Conservation (phyloP, 139 green algal species). For the Parachlorella kessleri region DNA sequence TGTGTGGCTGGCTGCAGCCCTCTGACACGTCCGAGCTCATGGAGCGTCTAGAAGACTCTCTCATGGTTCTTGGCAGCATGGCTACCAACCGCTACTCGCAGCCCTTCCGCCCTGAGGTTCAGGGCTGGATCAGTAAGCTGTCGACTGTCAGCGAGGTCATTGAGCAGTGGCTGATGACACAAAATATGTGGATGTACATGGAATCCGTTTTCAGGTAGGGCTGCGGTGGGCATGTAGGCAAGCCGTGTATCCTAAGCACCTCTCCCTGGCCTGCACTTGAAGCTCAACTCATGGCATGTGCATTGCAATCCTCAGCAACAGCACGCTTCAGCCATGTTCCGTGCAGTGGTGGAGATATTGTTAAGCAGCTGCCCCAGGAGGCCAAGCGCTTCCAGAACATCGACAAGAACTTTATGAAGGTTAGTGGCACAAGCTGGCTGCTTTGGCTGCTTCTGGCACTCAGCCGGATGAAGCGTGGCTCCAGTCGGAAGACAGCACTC, state of each 20-base stretch:
- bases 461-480: too few relatives aligned
- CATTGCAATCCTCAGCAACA: neutral
- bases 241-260: too few relatives aligned
- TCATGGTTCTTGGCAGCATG: slow-evolving; percentile 94
- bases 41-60: slow-evolving; percentile 94
- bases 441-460: too few relatives aligned
- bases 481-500: too few relatives aligned
- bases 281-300: too few relatives aligned
- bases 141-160: slow-evolving; percentile 88
- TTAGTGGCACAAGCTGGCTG: neutral
- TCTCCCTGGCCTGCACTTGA: too few relatives aligned
- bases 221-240: neutral
- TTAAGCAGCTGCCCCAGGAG: slow-evolving; percentile 94
- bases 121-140: slow-evolving; percentile 80
- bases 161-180: slow-evolving; percentile 94
- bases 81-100: slow-evolving; percentile 88
- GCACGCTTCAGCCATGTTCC: neutral
- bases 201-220: slow-evolving; percentile 87
- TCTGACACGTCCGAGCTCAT: slow-evolving; percentile 91
- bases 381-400: slow-evolving; percentile 97
- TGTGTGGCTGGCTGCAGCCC: too few relatives aligned
- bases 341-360: slow-evolving; percentile 87
- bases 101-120: slow-evolving; percentile 85
- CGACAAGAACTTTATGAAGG: slow-evolving; percentile 97
- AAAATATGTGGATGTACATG: slow-evolving; percentile 98